A percentile compares a stretch with the other conserved stretches of the same genome.
These are phyloP conservation scores for Plantago ovata DNA, from an alignment of 257 asterid species.

Conservation along the genomic window DNA sequence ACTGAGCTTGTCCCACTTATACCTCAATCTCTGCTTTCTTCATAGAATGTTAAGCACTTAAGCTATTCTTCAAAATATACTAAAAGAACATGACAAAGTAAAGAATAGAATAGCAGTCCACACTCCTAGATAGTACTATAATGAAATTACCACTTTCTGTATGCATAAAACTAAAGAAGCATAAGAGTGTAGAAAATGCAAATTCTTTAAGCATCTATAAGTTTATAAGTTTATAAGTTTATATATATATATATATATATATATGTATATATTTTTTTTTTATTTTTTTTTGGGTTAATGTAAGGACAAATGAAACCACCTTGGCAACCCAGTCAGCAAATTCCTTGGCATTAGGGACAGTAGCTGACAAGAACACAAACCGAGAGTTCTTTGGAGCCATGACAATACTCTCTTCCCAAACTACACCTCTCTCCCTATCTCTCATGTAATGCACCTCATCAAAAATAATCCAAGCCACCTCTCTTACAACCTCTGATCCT, in stretches of 20 bases:
- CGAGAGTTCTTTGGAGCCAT: conserved; percentile 91
- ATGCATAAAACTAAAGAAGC: conserved; percentile 3
- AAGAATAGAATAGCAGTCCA: too few species aligned
- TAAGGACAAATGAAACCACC: conserved; percentile 37
- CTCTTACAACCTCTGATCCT: conserved; percentile 86
- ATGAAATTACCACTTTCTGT: too few species aligned
- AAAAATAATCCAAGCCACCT: conserved; percentile 95
- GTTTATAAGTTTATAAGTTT: too few species aligned
- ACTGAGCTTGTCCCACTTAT: too few species aligned
- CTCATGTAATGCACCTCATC: conserved; percentile 99
- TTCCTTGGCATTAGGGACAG: conserved; percentile 94
- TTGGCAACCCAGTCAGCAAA: conserved; percentile 99
- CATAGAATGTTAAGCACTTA: too few species aligned
- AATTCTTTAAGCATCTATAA: conserved; percentile 3
- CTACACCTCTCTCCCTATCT: conserved; percentile 96
- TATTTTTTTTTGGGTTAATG: too few species aligned
- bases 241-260: too few species aligned
- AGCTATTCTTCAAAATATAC: too few species aligned
- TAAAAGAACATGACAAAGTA: too few species aligned
- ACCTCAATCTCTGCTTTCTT: too few species aligned
- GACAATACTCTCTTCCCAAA: conserved; percentile 97
- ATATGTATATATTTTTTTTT: too few species aligned
- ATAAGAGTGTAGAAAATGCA: conserved; percentile 7
- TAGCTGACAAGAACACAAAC: conserved; percentile 90
- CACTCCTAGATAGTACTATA: too few species aligned